These are phyloP conservation scores for Aspergillus ibericus DNA, from an alignment of 2,329 filamentous ascomycete species.

Conservation along the genomic window DNA sequence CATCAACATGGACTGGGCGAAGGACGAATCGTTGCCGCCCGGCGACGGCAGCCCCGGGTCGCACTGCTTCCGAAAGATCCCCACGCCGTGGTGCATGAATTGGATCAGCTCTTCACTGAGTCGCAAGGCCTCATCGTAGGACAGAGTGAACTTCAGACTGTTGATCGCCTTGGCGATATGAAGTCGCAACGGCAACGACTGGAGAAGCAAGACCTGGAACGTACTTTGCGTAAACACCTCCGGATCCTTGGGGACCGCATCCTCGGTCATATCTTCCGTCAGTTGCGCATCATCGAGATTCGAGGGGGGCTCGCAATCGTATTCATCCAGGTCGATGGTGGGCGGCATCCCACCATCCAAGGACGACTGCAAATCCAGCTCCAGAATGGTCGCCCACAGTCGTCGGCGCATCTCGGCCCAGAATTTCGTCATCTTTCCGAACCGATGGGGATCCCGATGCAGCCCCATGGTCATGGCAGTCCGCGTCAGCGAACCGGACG, in stretches of 20 bases:
- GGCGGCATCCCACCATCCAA: conserved; percentile 36
- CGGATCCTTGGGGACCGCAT: conserved; percentile 19
- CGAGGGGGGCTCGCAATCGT: conserved; percentile 38
- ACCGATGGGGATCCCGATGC: conserved; percentile 40
- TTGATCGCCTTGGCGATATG: conserved; percentile 34
- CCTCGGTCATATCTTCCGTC: conserved; percentile 26
- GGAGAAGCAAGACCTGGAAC: conserved; percentile 30
- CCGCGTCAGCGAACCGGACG: conserved; percentile 41
- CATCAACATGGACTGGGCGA: conserved; percentile 46
- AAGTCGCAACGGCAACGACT: conserved; percentile 30
- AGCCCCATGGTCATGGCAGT: conserved; percentile 46
- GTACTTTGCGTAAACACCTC: conserved; percentile 26
- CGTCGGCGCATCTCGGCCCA: conserved; percentile 48
- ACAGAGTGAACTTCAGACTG: conserved; percentile 28
- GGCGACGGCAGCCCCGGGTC: conserved; percentile 2
- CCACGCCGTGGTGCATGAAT: conserved; percentile 23
- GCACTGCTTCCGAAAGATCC: conserved; percentile 26
- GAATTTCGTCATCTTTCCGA: conserved; percentile 36
- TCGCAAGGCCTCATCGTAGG: conserved; percentile 35
- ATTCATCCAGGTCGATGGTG: conserved; percentile 36
- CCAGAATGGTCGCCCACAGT: conserved; percentile 48
- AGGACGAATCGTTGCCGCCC: conserved; percentile 23
- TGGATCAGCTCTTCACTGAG: conserved; percentile 31
- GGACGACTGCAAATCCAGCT: conserved; percentile 42
- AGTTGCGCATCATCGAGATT: conserved; percentile 42